Percentiles rank a stretch among this genome's conserved stretches.
phyloP scores from a whole-genome alignment of 495 filamentous ascomycete species.

The Copromyces sp. region DNA sequence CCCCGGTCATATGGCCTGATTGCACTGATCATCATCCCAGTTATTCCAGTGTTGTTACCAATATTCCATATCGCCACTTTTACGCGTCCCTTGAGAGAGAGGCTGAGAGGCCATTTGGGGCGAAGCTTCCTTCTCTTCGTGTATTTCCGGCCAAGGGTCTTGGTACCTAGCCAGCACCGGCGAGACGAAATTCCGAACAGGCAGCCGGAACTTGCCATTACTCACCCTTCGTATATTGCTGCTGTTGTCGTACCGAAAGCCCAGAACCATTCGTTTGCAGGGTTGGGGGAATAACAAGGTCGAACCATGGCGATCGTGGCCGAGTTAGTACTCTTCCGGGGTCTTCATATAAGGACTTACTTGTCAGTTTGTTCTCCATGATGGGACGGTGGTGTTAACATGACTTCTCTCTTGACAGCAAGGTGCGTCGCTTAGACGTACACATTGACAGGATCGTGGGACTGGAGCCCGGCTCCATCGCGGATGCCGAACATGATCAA shows the following conservation, averaged over 20 bases:
- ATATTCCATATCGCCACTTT: slow-evolving; percentile 18
- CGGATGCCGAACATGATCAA: slow-evolving; percentile 9
- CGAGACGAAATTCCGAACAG: background rate
- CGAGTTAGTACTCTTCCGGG: slow-evolving; percentile 42
- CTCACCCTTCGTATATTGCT: background rate
- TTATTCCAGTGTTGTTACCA: background rate
- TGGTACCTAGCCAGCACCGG: background rate
- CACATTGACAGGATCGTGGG: slow-evolving; percentile 62
- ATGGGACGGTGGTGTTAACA: background rate
- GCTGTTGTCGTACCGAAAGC: background rate
- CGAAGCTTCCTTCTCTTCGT: background rate
- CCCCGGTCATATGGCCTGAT: slow-evolving; percentile 19
- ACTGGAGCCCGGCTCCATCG: slow-evolving; percentile 19
- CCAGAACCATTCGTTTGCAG: background rate
- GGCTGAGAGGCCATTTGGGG: background rate
- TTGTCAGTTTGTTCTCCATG: background rate
- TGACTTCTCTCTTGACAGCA: slow-evolving; percentile 39
- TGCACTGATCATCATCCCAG: background rate
- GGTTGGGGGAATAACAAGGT: background rate
- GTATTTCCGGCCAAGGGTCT: background rate
- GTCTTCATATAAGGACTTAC: background rate
- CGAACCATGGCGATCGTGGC: slow-evolving; percentile 53
- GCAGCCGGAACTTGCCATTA: background rate
- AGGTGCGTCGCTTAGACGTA: slow-evolving; percentile 65
- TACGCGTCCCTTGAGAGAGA: slow-evolving; percentile 13